Evolutionary conservation across 2,329 filamentous ascomycete genomes (phyloP).

Genomic region (Apiospora kogelbergensis): DNA sequence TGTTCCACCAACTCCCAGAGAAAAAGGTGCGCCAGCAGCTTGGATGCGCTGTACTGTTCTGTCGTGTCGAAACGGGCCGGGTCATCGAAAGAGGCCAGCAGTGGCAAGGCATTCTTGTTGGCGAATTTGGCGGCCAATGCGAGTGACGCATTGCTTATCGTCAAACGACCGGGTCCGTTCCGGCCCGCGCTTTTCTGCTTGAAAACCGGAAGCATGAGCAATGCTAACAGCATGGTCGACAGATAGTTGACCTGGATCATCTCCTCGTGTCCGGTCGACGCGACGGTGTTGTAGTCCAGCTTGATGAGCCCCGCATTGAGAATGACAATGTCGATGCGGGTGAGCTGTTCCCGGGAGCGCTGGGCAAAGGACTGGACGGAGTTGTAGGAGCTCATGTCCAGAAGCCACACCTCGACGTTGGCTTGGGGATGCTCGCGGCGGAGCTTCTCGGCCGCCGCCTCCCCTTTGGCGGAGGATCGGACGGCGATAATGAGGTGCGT

Average conservation of each 20-base stretch:
- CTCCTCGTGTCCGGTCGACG: conserved; percentile 36
- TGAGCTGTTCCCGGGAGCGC: conserved; percentile 26
- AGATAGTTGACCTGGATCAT: conserved; percentile 52
- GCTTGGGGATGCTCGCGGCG: conserved; percentile 17
- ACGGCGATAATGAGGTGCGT: conserved; percentile 30
- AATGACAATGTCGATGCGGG: conserved; percentile 39
- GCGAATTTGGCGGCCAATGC: neutral
- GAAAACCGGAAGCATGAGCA: conserved; percentile 45
- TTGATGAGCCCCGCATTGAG: conserved; percentile 29
- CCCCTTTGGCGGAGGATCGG: conserved; percentile 28
- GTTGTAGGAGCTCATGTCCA: conserved; percentile 40
- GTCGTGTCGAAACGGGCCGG: conserved; percentile 13
- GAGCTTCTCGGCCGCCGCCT: conserved; percentile 16
- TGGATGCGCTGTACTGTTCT: conserved; percentile 23
- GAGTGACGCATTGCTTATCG: conserved; percentile 20
- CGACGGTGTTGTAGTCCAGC: conserved; percentile 18
- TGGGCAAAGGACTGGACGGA: conserved; percentile 38
- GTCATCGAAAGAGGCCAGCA: neutral
- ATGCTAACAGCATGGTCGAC: conserved; percentile 45
- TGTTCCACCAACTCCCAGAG: conserved; percentile 26
- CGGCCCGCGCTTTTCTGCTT: conserved; percentile 14
- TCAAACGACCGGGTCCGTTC: conserved; percentile 14
- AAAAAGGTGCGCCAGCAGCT: conserved; percentile 34
- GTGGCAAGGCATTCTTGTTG: conserved; percentile 14
- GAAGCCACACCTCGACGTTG: conserved; percentile 40